phyloP scores from a whole-genome alignment of 2,329 filamentous ascomycete genomes.

The Beauveria sp. region DNA sequence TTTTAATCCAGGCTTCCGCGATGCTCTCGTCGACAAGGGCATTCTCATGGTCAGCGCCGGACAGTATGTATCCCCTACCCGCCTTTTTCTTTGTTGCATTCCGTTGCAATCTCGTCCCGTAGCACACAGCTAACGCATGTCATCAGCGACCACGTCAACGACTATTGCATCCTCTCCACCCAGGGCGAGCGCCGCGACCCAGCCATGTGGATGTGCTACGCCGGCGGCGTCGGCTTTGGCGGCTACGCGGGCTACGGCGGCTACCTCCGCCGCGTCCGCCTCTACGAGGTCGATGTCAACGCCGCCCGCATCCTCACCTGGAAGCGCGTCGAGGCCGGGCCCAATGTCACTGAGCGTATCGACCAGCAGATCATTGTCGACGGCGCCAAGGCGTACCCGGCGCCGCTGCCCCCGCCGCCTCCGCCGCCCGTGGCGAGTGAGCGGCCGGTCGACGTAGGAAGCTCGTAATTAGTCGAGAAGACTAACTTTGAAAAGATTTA shows the following conservation, averaged over 20 bases:
- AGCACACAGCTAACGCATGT: constrained; percentile 15
- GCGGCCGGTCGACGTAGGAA: neutral
- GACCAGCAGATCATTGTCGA: constrained; percentile 63
- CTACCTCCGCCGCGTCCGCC: constrained; percentile 72
- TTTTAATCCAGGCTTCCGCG: constrained; percentile 88
- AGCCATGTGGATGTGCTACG: constrained; percentile 96
- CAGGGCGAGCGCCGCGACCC: constrained; percentile 42
- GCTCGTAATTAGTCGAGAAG: neutral
- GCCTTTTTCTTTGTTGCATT: neutral
- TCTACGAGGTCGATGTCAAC: constrained; percentile 93
- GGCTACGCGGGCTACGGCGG: constrained; percentile 89
- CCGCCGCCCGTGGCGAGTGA: constrained; percentile 12
- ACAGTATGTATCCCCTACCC: constrained; percentile 54
- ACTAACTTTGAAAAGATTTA: no score
- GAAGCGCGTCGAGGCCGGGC: constrained; percentile 72
- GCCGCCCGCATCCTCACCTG: constrained; percentile 83
- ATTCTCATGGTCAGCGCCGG: constrained; percentile 84
- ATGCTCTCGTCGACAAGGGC: constrained; percentile 79
- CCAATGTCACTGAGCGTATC: constrained; percentile 40
- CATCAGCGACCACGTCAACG: constrained; percentile 81
- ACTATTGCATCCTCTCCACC: constrained; percentile 75
- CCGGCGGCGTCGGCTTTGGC: constrained; percentile 82
- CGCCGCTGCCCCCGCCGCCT: constrained; percentile 18
- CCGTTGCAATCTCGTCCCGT: neutral
- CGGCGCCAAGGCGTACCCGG: constrained; percentile 39